A percentile compares a stretch with the other conserved stretches of the same genome.
These are phyloP conservation scores for Melanogaster broomeanus DNA, from an alignment of 768 basidiomycete genomes.

Conservation along the genomic window DNA sequence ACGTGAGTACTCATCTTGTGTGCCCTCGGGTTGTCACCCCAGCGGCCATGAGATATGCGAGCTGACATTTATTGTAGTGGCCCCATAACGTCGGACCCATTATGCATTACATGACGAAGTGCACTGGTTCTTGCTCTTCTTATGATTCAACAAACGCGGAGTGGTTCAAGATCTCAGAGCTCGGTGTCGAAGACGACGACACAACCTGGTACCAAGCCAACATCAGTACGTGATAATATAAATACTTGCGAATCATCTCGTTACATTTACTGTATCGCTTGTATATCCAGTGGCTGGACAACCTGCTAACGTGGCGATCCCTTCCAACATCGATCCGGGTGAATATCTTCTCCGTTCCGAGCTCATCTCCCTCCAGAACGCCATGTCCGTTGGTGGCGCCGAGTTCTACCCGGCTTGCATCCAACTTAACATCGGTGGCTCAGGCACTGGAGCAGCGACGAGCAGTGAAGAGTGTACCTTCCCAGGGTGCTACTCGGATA, in stretches of 20 bases:
- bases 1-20: slow-evolving; percentile 24
- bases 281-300: slow-evolving; percentile 34
- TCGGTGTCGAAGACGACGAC: slow-evolving; percentile 39
- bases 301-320: slow-evolving; percentile 45
- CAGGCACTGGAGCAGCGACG: slow-evolving; percentile 19
- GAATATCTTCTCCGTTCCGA: slow-evolving; percentile 79
- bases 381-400: slow-evolving; percentile 54
- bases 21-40: no score
- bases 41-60: not conserved
- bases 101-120: slow-evolving; percentile 73
- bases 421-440: slow-evolving; percentile 31
- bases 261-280: not conserved
- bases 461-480: slow-evolving; percentile 49
- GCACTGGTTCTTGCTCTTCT: slow-evolving; percentile 54
- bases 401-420: slow-evolving; percentile 35
- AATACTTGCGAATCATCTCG: not conserved
- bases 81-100: slow-evolving; percentile 65
- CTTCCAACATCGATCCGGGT: slow-evolving; percentile 57
- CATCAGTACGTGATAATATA: slow-evolving; percentile 42
- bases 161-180: slow-evolving; percentile 74
- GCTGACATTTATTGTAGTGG: slow-evolving; percentile 36
- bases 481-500: slow-evolving; percentile 71
- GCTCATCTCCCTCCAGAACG: slow-evolving; percentile 75
- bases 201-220: slow-evolving; percentile 50
- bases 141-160: slow-evolving; percentile 59